Base-by-base conservation (phyloP, 2,329 filamentous ascomycete genomes). In the Fusarium brachygibbosum region DNA sequence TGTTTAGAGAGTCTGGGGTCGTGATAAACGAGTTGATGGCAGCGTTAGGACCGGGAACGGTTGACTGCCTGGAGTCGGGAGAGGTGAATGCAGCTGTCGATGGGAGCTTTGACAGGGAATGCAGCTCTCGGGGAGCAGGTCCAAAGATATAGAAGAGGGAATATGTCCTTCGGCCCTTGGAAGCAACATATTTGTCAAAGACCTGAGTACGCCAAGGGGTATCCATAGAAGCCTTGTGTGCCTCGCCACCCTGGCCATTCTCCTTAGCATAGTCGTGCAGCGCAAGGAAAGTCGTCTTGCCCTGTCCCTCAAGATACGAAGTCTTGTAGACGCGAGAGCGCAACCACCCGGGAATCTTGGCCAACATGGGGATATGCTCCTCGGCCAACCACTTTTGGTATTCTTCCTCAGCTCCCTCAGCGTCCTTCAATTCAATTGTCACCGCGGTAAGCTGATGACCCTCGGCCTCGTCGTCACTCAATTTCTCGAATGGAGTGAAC, bases 121-220 rank as follows among this genome's bases (percentile, higher is more conserved):
- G 73, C 5, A 95, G 82, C 69, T 95, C 91, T 25, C 92, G 86
- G 0, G 92, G 89, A 0, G 87, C 92, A 0, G 91, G 86, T 0
- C 93, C 92, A 74, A 97, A 97, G 13, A 91, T 89, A 78, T 96
- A 94, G 78, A 93, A 92, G 66, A 94, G 87, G 34, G 87, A 83
- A 79, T 93, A 96, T 0, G 84, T 83, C 19, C 91, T 85, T 44
- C 88, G 84, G 13, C 80, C 83, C 73, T 87, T 87, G 46, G 82
- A 79, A 23, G 83, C 85, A 13, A 93, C 85, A 16, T 88, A 84
- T 34, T 88, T 86, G 21, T 80, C 78, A 71, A 87, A 86, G 35
- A 93, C 82, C 50, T 88, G 83, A 4, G 83, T 82, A 17, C 84
- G 81, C 86, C 90, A 89, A 1, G 86, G 82, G 2, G 91, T 93